phyloP scores from a whole-genome alignment of 2,329 filamentous ascomycete genomes.

The Cordyceps farinosa region DNA sequence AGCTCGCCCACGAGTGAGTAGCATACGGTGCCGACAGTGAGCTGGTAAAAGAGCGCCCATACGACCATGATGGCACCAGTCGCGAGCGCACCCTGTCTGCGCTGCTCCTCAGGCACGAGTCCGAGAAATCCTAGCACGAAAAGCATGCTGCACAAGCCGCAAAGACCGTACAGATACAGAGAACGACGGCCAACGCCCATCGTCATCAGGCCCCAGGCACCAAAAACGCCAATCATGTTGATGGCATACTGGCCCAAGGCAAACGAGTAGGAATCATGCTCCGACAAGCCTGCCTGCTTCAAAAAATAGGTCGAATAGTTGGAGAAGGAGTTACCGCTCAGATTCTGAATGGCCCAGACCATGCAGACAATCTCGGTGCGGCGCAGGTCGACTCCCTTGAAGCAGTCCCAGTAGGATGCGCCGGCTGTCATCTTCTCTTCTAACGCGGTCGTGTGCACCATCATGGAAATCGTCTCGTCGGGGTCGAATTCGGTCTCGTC shows the following conservation, averaged over 20 bases:
- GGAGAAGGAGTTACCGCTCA: conserved; percentile 61
- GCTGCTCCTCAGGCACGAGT: conserved; percentile 60
- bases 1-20: conserved; percentile 86
- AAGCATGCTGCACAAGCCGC: conserved; percentile 70
- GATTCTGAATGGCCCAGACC: conserved; percentile 61
- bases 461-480: conserved; percentile 86
- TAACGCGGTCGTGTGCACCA: conserved; percentile 81
- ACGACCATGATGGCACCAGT: conserved; percentile 82
- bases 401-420: conserved; percentile 76
- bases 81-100: conserved; percentile 62
- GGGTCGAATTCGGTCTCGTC: conserved; percentile 70
- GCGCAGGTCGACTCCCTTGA: conserved; percentile 72
- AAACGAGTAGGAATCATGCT: conserved; percentile 53
- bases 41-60: conserved; percentile 80
- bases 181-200: conserved; percentile 69
- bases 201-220: conserved; percentile 77
- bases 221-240: conserved; percentile 77
- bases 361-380: conserved; percentile 70
- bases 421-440: conserved; percentile 73
- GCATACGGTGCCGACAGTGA: conserved; percentile 83
- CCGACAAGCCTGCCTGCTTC: conserved; percentile 54
- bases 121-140: conserved; percentile 82
- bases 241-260: conserved; percentile 64
- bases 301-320: conserved; percentile 65
- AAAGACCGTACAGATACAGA: conserved; percentile 73